Conservation (phyloP, 2,329 filamentous ascomycete species). For the Fusarium poae region DNA sequence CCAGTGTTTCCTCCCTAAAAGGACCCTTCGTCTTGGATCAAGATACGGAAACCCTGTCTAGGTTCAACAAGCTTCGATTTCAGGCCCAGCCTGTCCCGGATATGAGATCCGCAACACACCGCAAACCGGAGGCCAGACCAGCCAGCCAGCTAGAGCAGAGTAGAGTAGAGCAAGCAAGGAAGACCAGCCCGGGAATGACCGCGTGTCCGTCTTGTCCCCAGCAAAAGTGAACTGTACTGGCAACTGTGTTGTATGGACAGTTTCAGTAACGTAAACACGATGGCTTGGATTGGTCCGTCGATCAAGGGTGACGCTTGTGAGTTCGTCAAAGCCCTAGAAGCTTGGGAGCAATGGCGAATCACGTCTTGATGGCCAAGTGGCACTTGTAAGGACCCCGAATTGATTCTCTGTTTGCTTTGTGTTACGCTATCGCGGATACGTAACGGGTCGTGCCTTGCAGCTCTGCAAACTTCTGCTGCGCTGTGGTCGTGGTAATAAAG, state of each 20-base stretch:
- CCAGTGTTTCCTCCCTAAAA: conserved; percentile 17
- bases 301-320: conserved; percentile 38
- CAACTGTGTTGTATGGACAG: conserved; percentile 30
- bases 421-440: conserved; percentile 35
- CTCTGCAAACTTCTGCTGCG: conserved; percentile 29
- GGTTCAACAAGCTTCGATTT: conserved; percentile 28
- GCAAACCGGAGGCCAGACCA: conserved; percentile 31
- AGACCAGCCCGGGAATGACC: conserved; percentile 44
- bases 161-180: conserved; percentile 26
- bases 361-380: conserved; percentile 33
- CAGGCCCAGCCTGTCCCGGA: conserved; percentile 44
- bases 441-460: conserved; percentile 49
- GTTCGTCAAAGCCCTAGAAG: conserved; percentile 34
- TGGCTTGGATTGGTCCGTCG: conserved; percentile 46
- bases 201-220: conserved; percentile 45
- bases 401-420: conserved; percentile 21
- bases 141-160: conserved; percentile 2
- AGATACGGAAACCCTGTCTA: conserved; percentile 30
- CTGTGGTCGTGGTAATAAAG: conserved; percentile 23
- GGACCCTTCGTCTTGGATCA: conserved; percentile 25
- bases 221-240: conserved; percentile 10
- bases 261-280: conserved; percentile 49
- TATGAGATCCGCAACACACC: conserved; percentile 40
- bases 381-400: conserved; percentile 28
- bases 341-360: conserved; percentile 39